Evolutionary conservation across 2,329 filamentous ascomycete species (phyloP), one percentile per base, ranked within the genome.

Genomic region (Botrytis medusae): DNA sequence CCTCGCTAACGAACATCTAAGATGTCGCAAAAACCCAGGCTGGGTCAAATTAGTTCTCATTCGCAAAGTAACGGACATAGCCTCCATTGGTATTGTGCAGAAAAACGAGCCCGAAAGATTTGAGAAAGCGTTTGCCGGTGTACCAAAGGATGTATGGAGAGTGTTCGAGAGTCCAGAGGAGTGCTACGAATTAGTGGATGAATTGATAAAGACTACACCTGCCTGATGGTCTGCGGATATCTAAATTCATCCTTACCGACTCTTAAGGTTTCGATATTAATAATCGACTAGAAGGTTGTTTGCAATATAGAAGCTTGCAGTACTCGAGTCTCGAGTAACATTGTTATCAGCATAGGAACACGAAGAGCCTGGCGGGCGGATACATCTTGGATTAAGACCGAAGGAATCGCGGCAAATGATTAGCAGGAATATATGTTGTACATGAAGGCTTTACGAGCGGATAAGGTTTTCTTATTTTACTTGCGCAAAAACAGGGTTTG

Each of bases 11-110:
- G 25, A n/a, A 34, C 6, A n/a, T 44, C 73, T 42, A 88, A 89
- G 87, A 18, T 91, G 88, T 77, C 87, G 90, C 70, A 86, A 87
- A 67, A 88, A 90, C 75, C 90, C 91, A 0, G 89, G 87, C 10
- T 98, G 94, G 93, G 89, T 98, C 75, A 89, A 89, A 75, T 87
- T 92, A 20, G 96, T 98, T 64, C 91, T 93, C 76, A 97, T 98
- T 78, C 89, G 95, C 71, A 95, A 93, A 80, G 94, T 96, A 0
- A 90, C 87, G 3, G 92, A 95, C 75, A 88, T 96, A 37, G 89
- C 91, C 0, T 88, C 87, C 2, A 79, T 90, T 18, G 89, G 91
- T 46, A 92, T 95, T 82, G 86, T 91, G 48, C 88, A 92, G 78
- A 93, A 92, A 82, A 94, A 93, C 78, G 90, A 91, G 79, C 86